Evolutionary conservation across 2,329 filamentous ascomycete species (phyloP).

Genomic region (Paecilomyces fulvus): DNA sequence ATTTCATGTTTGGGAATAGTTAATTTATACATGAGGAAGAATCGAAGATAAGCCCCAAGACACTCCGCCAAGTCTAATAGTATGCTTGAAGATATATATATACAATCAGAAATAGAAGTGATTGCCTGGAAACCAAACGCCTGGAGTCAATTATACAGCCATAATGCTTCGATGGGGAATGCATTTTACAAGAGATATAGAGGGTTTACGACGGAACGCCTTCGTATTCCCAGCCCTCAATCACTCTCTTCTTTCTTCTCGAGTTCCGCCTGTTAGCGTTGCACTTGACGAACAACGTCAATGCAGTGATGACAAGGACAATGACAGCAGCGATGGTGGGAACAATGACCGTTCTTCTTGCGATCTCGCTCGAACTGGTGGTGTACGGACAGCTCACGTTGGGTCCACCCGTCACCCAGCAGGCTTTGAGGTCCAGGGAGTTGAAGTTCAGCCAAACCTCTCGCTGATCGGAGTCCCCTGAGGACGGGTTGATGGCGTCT

Average conservation of each 20-base stretch:
- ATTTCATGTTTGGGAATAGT: no score
- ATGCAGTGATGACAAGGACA: conserved; percentile 50
- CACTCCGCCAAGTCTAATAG: no score
- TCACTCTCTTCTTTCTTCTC: conserved; percentile 42
- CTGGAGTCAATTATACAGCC: no score
- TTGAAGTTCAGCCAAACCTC: conserved; percentile 55
- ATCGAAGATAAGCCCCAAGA: no score
- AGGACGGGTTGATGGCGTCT: conserved; percentile 16
- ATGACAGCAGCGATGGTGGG: conserved; percentile 56
- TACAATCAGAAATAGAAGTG: no score
- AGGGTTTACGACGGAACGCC: conserved; percentile 48
- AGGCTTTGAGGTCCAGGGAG: conserved; percentile 46
- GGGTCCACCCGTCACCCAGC: conserved; percentile 52
- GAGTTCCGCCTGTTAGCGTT: conserved; percentile 51
- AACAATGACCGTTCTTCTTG: conserved; percentile 46
- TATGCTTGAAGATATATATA: no score
- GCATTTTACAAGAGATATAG: neutral
- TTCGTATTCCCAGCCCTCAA: conserved; percentile 57
- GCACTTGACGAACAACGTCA: conserved; percentile 58
- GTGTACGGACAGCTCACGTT: conserved; percentile 53
- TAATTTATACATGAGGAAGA: no score
- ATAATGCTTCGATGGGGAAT: no score
- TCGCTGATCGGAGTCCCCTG: conserved; percentile 16
- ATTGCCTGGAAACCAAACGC: no score
- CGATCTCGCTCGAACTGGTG: conserved; percentile 32